Base-by-base conservation (phyloP, 805 yeast genomes). In the Spathaspora hagerdaliae region DNA sequence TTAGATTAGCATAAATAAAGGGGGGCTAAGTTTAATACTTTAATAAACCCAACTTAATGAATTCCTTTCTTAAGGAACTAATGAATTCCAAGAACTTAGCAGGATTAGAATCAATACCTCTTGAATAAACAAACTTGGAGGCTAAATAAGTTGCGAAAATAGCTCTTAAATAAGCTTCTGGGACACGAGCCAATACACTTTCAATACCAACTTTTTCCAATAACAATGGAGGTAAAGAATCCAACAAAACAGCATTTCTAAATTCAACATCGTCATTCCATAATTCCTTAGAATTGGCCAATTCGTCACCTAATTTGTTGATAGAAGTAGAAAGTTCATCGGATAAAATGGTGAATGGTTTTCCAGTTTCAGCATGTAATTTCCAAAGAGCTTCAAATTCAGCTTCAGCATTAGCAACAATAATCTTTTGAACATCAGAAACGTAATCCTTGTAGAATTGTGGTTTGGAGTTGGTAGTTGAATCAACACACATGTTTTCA, bases 341-440 rank as follows among this genome's bases (percentile, higher is more conserved):
- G n/a, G 96, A 86, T 51, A 90, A 75, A 49, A 76, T 82, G 31
- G 83, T 74, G 60, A 78, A 65, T 15, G 95, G 77, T 54, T 74
- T 75, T 26, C 85, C 85, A 5, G 89, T 82, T 37, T 68, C 62
- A 54, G 78, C 71, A 55, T 82, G 82, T 59, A 89, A 81, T 53
- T 77, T 69, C 96, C 97, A 90, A 59, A 92, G 74, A 51, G 88
- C 85, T 57, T 84, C 83, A 61, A 95, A 95, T 71, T 92, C 99
- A 32, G 75, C 73, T 47, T 80, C 70, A 10, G 98, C 98, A 64
- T 94, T 94, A 41, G 67, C 61, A 49, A 83, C 81, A 66, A 94
- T 78, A 48, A 81, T 82, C 43, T 65, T 61, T 72, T 92, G 98
- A 29, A 88, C 97, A 58, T 85, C 83, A 55, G 76, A 75, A 49